Conservation (phyloP, 2,329 filamentous ascomycete species). For the Hypoxylon sp. region DNA sequence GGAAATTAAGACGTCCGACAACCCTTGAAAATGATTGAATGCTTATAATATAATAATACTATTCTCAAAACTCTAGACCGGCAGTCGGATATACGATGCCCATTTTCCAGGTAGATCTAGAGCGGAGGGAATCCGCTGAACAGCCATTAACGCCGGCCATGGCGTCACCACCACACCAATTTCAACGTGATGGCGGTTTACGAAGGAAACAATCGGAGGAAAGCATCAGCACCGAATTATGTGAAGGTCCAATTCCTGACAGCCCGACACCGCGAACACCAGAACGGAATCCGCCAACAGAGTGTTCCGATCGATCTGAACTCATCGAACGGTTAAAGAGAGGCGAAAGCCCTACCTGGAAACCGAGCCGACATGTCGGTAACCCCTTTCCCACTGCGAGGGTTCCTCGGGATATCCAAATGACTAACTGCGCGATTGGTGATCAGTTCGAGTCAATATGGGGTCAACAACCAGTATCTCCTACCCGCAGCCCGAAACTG, state of each 20-base stretch:
- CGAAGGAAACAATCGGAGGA: constrained; percentile 68
- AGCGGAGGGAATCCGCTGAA: constrained; percentile 53
- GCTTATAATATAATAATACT: constrained; percentile 38
- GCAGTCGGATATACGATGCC: constrained; percentile 62
- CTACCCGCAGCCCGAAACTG: constrained; percentile 56
- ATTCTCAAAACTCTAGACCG: constrained; percentile 25
- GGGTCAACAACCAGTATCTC: constrained; percentile 56
- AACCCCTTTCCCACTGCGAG: constrained; percentile 13
- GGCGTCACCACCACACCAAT: constrained; percentile 48
- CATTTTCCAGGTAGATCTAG: constrained; percentile 69
- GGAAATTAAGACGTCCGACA: constrained; percentile 6
- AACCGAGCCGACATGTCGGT: constrained; percentile 73
- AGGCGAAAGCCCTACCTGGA: constrained; percentile 82
- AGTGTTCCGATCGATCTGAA: constrained; percentile 76
- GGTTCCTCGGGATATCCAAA: constrained; percentile 4
- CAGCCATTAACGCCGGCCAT: constrained; percentile 34
- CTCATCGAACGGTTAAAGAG: constrained; percentile 89
- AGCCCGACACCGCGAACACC: constrained; percentile 57
- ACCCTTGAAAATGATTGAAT: constrained; percentile 24
- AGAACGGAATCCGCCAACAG: constrained; percentile 50
- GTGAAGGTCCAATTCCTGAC: constrained; percentile 69
- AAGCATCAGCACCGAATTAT: constrained; percentile 73
- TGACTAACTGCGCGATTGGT: constrained; percentile 37
- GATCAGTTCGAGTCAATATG: constrained; percentile 58
- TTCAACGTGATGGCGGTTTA: constrained; percentile 36